Conservation (phyloP, 805 yeast species). For the Saturnispora hagleri region DNA sequence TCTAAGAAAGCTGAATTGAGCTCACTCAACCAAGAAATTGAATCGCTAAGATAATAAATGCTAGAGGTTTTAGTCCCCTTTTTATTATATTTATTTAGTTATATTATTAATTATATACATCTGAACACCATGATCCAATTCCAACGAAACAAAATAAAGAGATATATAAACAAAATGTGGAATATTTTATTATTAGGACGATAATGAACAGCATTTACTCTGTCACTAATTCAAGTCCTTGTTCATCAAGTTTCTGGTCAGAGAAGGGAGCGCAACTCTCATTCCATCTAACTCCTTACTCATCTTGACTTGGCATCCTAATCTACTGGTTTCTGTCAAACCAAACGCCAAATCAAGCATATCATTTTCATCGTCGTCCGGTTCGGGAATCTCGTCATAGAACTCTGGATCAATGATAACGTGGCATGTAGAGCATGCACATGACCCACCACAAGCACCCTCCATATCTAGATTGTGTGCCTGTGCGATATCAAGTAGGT, state of each 20-base stretch:
- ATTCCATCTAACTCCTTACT: slow-evolving; percentile 84
- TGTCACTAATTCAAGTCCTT: slow-evolving; percentile 51
- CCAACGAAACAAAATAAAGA: neutral
- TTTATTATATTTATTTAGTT: neutral
- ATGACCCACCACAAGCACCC: slow-evolving; percentile 97
- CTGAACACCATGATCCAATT: neutral
- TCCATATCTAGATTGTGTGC: slow-evolving; percentile 92
- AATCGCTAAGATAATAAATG: slow-evolving; percentile 8
- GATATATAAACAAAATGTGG: neutral
- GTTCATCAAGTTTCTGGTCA: slow-evolving; percentile 87
- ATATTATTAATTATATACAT: neutral
- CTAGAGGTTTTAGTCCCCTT: no score
- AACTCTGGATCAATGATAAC: slow-evolving; percentile 92
- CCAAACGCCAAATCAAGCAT: slow-evolving; percentile 98
- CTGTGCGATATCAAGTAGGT: slow-evolving; percentile 88
- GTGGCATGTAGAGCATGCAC: slow-evolving; percentile 98
- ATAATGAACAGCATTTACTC: neutral
- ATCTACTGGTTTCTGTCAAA: slow-evolving; percentile 88
- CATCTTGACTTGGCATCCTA: slow-evolving; percentile 93
- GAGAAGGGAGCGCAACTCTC: slow-evolving; percentile 91
- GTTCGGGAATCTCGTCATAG: slow-evolving; percentile 87
- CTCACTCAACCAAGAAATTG: slow-evolving; percentile 34
- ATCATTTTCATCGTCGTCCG: slow-evolving; percentile 95
- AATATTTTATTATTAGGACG: neutral
- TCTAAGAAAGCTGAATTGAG: slow-evolving; percentile 54